phyloP scores from a whole-genome alignment of 2,329 filamentous ascomycete species.

The Corinectria fuckeliana region DNA sequence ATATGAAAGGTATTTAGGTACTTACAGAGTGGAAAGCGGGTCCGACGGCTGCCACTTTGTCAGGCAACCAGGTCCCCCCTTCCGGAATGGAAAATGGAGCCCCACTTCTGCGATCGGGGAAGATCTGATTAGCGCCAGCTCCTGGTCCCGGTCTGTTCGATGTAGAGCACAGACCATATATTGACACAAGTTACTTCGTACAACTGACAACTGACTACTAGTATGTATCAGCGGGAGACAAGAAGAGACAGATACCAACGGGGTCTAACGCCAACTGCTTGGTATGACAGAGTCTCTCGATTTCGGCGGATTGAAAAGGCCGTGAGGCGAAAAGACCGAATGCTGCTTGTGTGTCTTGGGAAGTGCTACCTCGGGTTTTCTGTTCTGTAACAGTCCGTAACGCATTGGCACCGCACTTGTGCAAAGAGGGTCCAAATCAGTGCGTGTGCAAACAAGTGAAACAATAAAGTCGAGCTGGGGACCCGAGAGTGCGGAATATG shows the following conservation, averaged over 20 bases:
- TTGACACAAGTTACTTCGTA: no score
- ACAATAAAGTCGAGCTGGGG: no score
- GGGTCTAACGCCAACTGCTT: background rate
- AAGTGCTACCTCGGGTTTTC: no score
- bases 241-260: background rate
- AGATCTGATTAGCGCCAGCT: constrained; percentile 32
- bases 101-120: constrained; percentile 28
- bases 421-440: no score
- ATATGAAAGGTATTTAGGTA: background rate
- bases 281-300: background rate
- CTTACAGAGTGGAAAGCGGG: background rate
- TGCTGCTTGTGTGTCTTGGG: no score
- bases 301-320: background rate
- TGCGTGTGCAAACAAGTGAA: no score
- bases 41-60: no score
- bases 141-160: constrained; percentile 21
- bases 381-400: no score
- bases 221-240: background rate
- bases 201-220: constrained; percentile 4
- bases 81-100: background rate
- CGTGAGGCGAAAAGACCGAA: background rate
- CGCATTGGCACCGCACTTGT: no score
- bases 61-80: background rate
- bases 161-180: constrained; percentile 30
- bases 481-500: constrained; percentile 5